These are phyloP conservation scores for Musa balbisiana DNA, from an alignment of 202 grass and related monocot genomes.

Conservation along the genomic window DNA sequence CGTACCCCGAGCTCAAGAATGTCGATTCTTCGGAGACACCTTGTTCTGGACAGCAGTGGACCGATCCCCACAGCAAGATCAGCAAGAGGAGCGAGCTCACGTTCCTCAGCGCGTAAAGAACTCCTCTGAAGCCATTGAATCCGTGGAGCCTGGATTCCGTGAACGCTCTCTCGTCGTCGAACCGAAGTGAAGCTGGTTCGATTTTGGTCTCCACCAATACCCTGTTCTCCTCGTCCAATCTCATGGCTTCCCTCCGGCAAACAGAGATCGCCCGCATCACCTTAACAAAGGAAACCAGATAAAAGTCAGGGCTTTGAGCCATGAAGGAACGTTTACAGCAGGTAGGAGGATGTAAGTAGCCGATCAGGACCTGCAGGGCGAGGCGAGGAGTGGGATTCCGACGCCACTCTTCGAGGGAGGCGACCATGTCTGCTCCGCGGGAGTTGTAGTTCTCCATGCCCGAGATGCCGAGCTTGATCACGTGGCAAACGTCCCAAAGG, in stretches of 20 bases:
- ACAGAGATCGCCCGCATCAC: constrained; percentile 53
- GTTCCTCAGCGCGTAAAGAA: constrained; percentile 77
- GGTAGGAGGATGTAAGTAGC: background rate
- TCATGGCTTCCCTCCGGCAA: constrained; percentile 65
- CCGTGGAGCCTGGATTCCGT: constrained; percentile 49
- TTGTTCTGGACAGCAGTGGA: constrained; percentile 23
- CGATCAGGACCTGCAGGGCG: constrained; percentile 50
- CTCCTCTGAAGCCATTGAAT: constrained; percentile 95
- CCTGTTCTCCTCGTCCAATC: constrained; percentile 75
- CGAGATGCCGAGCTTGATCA: constrained; percentile 75
- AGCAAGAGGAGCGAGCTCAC: constrained; percentile 80
- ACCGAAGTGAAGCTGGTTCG: constrained; percentile 70
- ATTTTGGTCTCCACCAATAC: constrained; percentile 49
- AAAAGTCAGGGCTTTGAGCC: background rate
- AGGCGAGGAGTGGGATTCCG: constrained; percentile 47
- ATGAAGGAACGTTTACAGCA: background rate
- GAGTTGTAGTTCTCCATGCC: constrained; percentile 71
- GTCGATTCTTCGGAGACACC: background rate
- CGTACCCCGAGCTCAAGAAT: constrained; percentile 35
- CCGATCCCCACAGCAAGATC: constrained; percentile 50
- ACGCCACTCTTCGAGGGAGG: constrained; percentile 31
- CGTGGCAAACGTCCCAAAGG: constrained; percentile 94
- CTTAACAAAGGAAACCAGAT: constrained; percentile 24
- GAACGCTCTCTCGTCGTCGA: constrained; percentile 46
- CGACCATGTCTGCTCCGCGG: constrained; percentile 38